phyloP scores from a whole-genome alignment of 345 rosid species.

The rapeseed (Brassica napus) region Da-Ae NC_063448.1:47940501-47941000 shows the following conservation, averaged over 20 bases:
- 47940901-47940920: conserved; percentile 24
- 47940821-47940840: neutral
- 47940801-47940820: neutral
- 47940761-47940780: neutral
- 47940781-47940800: neutral
- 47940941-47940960: conserved; percentile 19
- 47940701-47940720: neutral
- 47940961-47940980: conserved; percentile 26
- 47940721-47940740: neutral
- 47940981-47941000: neutral
- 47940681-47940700: neutral
- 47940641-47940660: neutral
- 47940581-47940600: neutral
- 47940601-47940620: neutral
- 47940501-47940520: neutral
- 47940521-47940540: neutral
- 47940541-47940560: neutral
- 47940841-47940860: neutral
- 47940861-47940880: neutral
- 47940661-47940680: neutral
- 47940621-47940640: neutral
- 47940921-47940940: conserved; percentile 36
- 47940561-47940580: neutral
- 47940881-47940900: conserved; percentile 26
- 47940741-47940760: neutral